phyloP scores from a whole-genome alignment of 169 alveolate species.

The Plasmodium ovale region DNA sequence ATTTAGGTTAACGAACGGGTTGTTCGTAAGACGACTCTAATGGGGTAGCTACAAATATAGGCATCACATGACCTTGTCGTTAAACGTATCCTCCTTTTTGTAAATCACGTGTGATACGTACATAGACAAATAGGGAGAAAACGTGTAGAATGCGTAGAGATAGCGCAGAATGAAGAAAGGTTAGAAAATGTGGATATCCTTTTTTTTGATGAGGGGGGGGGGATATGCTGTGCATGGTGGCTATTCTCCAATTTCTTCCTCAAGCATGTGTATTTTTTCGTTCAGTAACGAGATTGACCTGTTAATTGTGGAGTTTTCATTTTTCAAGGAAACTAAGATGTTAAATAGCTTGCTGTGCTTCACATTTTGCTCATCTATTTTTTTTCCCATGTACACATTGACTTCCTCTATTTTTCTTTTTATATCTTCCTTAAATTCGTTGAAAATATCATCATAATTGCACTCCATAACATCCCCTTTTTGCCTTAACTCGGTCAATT shows the following conservation, averaged over 20 bases:
- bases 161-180: too few relatives aligned
- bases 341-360: constrained; percentile 40
- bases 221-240: too few relatives aligned
- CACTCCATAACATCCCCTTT: constrained; percentile 15
- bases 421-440: constrained; percentile 47
- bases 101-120: too few relatives aligned
- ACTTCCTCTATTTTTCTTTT: constrained; percentile 15
- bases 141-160: too few relatives aligned
- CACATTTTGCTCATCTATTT: constrained; percentile 37
- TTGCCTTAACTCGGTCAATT: constrained; percentile 16
- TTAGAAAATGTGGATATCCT: too few relatives aligned
- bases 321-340: constrained; percentile 39
- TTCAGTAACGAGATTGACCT: constrained; percentile 33
- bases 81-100: too few relatives aligned
- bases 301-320: constrained; percentile 20
- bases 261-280: constrained; percentile 35
- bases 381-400: constrained; percentile 10
- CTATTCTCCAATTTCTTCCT: constrained; percentile 58
- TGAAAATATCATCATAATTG: constrained; percentile 5
- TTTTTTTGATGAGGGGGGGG: too few relatives aligned
- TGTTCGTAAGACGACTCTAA: too few relatives aligned
- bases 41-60: too few relatives aligned
- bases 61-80: too few relatives aligned
- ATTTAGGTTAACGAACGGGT: too few relatives aligned
- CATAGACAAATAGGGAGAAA: too few relatives aligned